phyloP scores from a whole-genome alignment of 1,284 basidiomycete species.

The Anthracocystis walkeri region DNA sequence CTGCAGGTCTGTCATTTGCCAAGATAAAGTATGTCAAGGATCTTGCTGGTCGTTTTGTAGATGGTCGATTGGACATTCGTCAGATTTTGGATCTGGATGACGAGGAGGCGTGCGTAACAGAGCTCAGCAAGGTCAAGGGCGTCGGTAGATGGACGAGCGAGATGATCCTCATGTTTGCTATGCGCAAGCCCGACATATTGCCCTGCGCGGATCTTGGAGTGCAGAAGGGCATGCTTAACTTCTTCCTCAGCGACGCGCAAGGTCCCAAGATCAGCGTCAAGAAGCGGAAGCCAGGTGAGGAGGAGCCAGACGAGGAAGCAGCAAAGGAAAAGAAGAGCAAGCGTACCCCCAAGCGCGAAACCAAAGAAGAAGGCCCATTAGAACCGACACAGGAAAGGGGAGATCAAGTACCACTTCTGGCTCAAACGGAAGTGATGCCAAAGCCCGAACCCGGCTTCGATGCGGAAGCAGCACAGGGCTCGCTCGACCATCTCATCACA shows the following conservation, averaged over 20 bases:
- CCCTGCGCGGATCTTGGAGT: conserved; percentile 66
- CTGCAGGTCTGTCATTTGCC: conserved; percentile 61
- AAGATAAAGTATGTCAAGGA: conserved; percentile 67
- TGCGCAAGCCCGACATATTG: conserved; percentile 63
- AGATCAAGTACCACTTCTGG: conserved; percentile 25
- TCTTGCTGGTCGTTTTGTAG: conserved; percentile 59
- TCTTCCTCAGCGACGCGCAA: conserved; percentile 55
- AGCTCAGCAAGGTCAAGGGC: conserved; percentile 63
- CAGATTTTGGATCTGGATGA: conserved; percentile 53
- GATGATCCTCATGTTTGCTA: conserved; percentile 68
- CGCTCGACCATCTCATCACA: conserved; percentile 34
- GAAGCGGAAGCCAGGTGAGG: conserved; percentile 55
- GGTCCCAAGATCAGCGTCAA: conserved; percentile 52
- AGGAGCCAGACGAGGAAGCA: conserved; percentile 15
- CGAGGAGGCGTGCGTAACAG: conserved; percentile 59
- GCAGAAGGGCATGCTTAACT: conserved; percentile 64
- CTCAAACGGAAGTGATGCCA: conserved; percentile 41
- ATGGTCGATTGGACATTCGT: conserved; percentile 62
- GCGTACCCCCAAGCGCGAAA: neutral
- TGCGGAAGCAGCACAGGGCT: neutral
- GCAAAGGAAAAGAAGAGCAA: conserved; percentile 10
- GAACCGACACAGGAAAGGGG: conserved; percentile 38
- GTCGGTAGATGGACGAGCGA: conserved; percentile 68
- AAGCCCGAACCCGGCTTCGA: conserved; percentile 29
- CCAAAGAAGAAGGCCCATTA: conserved; percentile 7